Base-by-base conservation (phyloP, 257 asterid genomes). In the Solanum chmielewskii region DNA sequence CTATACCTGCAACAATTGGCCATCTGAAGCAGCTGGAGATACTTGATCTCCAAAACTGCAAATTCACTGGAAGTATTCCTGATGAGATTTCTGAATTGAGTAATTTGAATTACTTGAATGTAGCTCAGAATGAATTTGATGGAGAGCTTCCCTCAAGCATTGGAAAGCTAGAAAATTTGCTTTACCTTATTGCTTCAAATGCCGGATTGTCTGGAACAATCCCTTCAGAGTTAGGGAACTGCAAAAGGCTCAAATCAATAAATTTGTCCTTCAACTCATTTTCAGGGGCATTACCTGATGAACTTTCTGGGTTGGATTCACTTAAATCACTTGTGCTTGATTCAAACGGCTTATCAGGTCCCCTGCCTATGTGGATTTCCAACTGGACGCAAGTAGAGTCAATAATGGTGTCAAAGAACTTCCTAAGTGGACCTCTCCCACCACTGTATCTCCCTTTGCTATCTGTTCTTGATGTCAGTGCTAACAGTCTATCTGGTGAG, bases 331-430 rank as follows among this genome's bases (percentile, higher is more conserved):
- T 95, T 80, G 89, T 90, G 31, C 94, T 96, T 7, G 91, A 88
- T 85, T 91, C 94, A 16, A 96, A 96, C 88, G 88, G 35, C 11
- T 86, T 96, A 64, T 93, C 97, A 3, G 98, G 99, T 7, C 87
- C 92, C 1, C 31, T 96, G 66, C 98, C 98, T 1, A 68, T 14
- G 3, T 96, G 99, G 99, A 93, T 95, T 87, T 94, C 98, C 6
- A 91, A 91, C 44, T 96, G 97, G 99, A 94, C 89, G 85, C 85
- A 78, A 41, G 91, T 88, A 7, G 91, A 88, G 44, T 84, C 94
- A 3, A 80, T 95, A 10, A 85, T 87, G 11, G 90, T 95, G 18
- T 87, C 98, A 20, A 91, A 93, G 86, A 96, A 96, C 87, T 90
- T 71, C 77, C 88, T 96, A 44, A 93, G 21, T 12, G 98, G 98